phyloP scores from a whole-genome alignment of 2,329 filamentous ascomycete species.

The Nemania sp. region DNA sequence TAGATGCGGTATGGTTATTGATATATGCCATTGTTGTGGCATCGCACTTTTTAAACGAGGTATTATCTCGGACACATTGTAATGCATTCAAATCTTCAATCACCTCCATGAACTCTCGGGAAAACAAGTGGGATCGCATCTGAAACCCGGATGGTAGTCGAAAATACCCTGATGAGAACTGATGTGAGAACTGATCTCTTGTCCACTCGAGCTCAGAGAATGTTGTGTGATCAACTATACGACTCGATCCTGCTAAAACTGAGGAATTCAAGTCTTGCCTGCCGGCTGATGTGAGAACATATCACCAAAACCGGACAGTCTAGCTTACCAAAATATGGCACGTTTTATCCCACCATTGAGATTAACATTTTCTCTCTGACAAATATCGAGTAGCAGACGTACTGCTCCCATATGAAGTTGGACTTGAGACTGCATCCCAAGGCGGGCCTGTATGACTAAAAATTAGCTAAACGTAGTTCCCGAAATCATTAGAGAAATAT shows the following conservation, averaged over 20 bases:
- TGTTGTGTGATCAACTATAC: slow-evolving; percentile 56
- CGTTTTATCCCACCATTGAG: slow-evolving; percentile 57
- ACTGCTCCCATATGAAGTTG: slow-evolving; percentile 58
- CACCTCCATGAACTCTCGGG: slow-evolving; percentile 51
- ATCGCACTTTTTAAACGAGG: slow-evolving; percentile 38
- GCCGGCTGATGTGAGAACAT: slow-evolving; percentile 22
- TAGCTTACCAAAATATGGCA: slow-evolving; percentile 58
- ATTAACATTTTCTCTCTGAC: slow-evolving; percentile 46
- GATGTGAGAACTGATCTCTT: slow-evolving; percentile 50
- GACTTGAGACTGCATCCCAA: slow-evolving; percentile 53
- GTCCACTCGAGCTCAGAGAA: slow-evolving; percentile 57
- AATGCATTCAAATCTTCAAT: slow-evolving; percentile 56
- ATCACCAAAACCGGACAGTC: not conserved
- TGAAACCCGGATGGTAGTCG: slow-evolving; percentile 53
- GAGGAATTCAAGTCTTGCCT: slow-evolving; percentile 60
- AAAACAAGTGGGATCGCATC: slow-evolving; percentile 42
- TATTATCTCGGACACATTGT: slow-evolving; percentile 53
- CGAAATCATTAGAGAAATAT: not conserved
- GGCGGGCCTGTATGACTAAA: slow-evolving; percentile 50
- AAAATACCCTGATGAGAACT: slow-evolving; percentile 48
- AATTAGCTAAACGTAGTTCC: slow-evolving; percentile 17
- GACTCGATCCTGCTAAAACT: slow-evolving; percentile 54
- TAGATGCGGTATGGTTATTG: slow-evolving; percentile 57
- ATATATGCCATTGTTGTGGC: slow-evolving; percentile 49
- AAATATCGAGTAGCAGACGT: slow-evolving; percentile 51